Base-by-base conservation (phyloP, 441 rosid genomes). In the Adansonia rubrostipa region DNA sequence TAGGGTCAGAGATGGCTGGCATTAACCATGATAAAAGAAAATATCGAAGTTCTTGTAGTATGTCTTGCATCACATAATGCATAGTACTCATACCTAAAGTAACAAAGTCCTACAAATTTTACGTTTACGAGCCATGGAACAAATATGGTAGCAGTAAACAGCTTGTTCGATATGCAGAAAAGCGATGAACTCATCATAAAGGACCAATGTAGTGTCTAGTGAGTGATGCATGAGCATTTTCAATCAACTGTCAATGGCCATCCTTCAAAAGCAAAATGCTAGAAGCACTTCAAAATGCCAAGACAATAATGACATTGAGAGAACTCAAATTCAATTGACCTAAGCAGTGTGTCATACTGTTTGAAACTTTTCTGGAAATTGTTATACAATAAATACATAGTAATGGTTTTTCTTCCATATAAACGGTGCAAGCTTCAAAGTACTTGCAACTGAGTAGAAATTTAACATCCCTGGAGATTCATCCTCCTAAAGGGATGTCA, bases 181-280 rank as follows among this genome's bases (percentile, higher is more conserved):
- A 77, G 70, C 57, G 65, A 48, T 67, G 67, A 53, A 63, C 20
- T 66, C 62, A 77, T 80, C 48, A 78, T 42, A 61, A 77, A 48
- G 83, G 63, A 78, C 74, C 53, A 53, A 61, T 22, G 65, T 72
- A 42, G 54, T 44, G 45, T 28, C 63, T 17, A 19, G 20, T 42
- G 76, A 84, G 63, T 61, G 81, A 80, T 60, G 47, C 48, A 65
- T n/a, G 77, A 80, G 57, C 80, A 75, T 78, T 72, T 48, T 56
- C 62, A 45, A 71, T 79, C 67, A 83, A 47, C 45, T 0, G 68
- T 33, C 36, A 14, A 63, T 33, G 6, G 44, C 36, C 45, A 63
- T 14, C 15, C 28, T 56, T 72, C 61, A 36, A 33, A 71, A 71
- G 24, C 51, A 51, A 36, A 53, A 11, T n/a, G 19, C 5, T 33